phyloP scores from a whole-genome alignment of 2,329 filamentous ascomycete species.

The Penicillium oxalicum region DNA sequence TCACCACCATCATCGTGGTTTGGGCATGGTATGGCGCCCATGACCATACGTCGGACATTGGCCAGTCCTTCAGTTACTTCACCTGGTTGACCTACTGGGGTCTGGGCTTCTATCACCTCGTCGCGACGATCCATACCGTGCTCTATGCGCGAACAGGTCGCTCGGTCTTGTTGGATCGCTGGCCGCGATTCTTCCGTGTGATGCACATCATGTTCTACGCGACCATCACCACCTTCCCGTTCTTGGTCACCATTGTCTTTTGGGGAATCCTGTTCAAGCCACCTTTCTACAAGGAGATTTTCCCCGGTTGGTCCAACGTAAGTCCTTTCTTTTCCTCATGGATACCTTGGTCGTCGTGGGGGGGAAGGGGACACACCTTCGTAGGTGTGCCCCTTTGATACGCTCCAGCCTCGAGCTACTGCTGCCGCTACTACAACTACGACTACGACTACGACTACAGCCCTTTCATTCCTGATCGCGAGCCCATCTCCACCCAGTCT shows the following conservation, averaged over 20 bases:
- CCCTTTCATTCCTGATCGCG: no score
- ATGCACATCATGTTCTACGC: slow-evolving; percentile 62
- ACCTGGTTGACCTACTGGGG: slow-evolving; percentile 79
- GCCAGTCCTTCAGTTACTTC: slow-evolving; percentile 70
- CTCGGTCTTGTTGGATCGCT: slow-evolving; percentile 52
- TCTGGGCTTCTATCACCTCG: slow-evolving; percentile 69
- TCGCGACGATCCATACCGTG: slow-evolving; percentile 62
- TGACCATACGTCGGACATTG: slow-evolving; percentile 43
- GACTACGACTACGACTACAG: no score
- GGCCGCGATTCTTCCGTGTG: slow-evolving; percentile 57
- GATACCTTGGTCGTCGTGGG: no score
- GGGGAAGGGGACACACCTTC: no score
- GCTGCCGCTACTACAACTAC: no score
- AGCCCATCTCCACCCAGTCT: no score
- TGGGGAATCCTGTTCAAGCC: slow-evolving; percentile 57
- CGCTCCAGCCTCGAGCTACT: no score
- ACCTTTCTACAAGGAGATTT: slow-evolving; percentile 48
- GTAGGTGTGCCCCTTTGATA: no score
- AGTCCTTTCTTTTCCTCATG: slow-evolving; percentile 7
- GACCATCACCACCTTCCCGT: slow-evolving; percentile 57
- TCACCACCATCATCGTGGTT: slow-evolving; percentile 62
- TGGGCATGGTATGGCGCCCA: slow-evolving; percentile 61
- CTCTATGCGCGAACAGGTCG: slow-evolving; percentile 54
- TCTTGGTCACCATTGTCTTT: slow-evolving; percentile 66
- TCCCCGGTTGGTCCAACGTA: slow-evolving; percentile 51